phyloP scores from a whole-genome alignment of 2,329 filamentous ascomycete genomes.

The Nannizzia gypsea region DNA sequence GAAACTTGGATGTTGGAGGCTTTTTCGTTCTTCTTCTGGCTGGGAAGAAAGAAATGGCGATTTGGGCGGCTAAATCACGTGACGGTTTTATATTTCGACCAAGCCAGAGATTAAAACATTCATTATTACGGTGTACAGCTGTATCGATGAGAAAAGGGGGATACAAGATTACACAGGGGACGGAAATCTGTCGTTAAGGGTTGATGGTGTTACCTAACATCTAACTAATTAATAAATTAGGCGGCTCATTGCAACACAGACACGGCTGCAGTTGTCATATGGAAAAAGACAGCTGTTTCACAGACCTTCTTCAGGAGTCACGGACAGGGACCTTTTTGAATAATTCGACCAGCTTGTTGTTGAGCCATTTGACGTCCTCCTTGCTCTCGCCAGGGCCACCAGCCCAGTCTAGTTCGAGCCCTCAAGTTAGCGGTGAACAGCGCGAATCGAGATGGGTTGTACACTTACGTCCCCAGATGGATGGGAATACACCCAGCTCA shows the following conservation, averaged over 20 bases:
- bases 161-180: not conserved
- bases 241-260: not conserved
- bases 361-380: slow-evolving; percentile 61
- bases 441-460: not conserved
- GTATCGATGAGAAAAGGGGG: not conserved
- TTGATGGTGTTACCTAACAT: not conserved
- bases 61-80: not conserved
- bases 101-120: not conserved
- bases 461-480: slow-evolving; percentile 51
- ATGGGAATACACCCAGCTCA: slow-evolving; percentile 43
- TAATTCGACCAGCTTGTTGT: slow-evolving; percentile 47
- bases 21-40: not conserved
- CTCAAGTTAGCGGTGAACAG: not conserved
- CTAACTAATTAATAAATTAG: not conserved
- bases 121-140: not conserved
- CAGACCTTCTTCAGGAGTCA: not conserved
- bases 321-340: slow-evolving; percentile 27
- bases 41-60: not conserved
- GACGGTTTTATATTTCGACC: not conserved
- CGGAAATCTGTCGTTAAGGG: not conserved
- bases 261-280: not conserved
- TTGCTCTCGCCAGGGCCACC: slow-evolving; percentile 59
- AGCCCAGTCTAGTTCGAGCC: slow-evolving; percentile 40
- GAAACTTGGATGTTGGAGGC: not conserved
- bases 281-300: not conserved